Evolutionary conservation across 2,329 filamentous ascomycete genomes (phyloP).

Genomic region (Helminthosporium solani): DNA sequence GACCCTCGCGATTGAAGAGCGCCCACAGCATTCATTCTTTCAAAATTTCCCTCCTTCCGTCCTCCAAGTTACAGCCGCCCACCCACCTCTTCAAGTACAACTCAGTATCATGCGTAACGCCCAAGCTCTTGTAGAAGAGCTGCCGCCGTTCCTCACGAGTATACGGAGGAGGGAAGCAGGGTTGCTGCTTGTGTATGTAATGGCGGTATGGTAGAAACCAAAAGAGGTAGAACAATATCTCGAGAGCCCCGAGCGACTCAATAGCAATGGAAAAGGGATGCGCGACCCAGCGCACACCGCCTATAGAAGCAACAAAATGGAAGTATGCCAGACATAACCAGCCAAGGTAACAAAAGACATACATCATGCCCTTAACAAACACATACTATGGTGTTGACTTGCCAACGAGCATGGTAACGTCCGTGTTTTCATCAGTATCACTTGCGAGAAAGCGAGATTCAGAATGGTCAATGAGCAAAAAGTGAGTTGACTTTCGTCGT

Average conservation of each 20-base stretch:
- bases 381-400: slow-evolving; percentile 33
- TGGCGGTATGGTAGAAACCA: slow-evolving; percentile 51
- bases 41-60: slow-evolving; percentile 64
- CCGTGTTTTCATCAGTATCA: not conserved
- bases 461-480: too few species aligned
- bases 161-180: slow-evolving; percentile 49
- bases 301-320: slow-evolving; percentile 23
- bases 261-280: slow-evolving; percentile 28
- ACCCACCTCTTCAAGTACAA: slow-evolving; percentile 64
- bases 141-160: slow-evolving; percentile 49
- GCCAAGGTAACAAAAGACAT: slow-evolving; percentile 48
- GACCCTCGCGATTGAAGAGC: slow-evolving; percentile 56
- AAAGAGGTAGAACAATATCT: slow-evolving; percentile 53
- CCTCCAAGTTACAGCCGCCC: slow-evolving; percentile 53
- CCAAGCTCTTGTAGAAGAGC: slow-evolving; percentile 57
- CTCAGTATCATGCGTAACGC: slow-evolving; percentile 53
- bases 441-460: not conserved
- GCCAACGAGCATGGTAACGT: slow-evolving; percentile 19
- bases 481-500: too few species aligned
- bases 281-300: slow-evolving; percentile 20
- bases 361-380: slow-evolving; percentile 48
- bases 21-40: slow-evolving; percentile 65
- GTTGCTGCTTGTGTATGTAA: slow-evolving; percentile 50
- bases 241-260: slow-evolving; percentile 45
- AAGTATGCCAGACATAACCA: slow-evolving; percentile 49